A percentile compares a stretch with the other conserved stretches of the same genome.
Conservation (phyloP, 1,284 basidiomycete species). For the Papiliotrema nemorosa region DNA sequence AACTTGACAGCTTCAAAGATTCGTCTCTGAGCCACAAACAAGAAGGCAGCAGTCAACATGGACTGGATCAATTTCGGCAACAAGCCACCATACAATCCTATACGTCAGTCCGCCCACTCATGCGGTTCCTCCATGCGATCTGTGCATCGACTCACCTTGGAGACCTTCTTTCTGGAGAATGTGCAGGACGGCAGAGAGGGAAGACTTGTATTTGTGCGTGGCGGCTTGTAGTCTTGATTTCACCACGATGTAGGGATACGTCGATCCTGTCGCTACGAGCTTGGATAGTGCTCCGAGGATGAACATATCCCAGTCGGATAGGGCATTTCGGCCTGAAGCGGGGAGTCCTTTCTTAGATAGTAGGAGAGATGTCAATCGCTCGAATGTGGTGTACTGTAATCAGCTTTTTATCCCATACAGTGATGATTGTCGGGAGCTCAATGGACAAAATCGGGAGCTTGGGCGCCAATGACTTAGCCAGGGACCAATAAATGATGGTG, state of each 20-base stretch:
- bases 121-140: not conserved
- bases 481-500: too few relatives aligned
- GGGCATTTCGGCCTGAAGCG: conserved; percentile 48
- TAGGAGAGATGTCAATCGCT: conserved; percentile 59
- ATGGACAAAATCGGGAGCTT: too few relatives aligned
- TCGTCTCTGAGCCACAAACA: conserved; percentile 78
- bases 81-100: conserved; percentile 79
- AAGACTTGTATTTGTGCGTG: conserved; percentile 50
- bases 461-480: too few relatives aligned
- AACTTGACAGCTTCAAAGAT: conserved; percentile 51
- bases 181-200: conserved; percentile 41
- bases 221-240: conserved; percentile 51
- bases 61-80: conserved; percentile 82
- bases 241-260: conserved; percentile 51
- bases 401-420: not conserved
- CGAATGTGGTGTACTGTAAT: conserved; percentile 68
- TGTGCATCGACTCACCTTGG: conserved; percentile 31
- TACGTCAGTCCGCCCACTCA: not conserved
- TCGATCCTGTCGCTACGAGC: conserved; percentile 54
- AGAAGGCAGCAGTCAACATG: conserved; percentile 82
- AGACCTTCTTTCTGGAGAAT: conserved; percentile 75
- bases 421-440: too few relatives aligned
- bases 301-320: conserved; percentile 85
- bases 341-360: conserved; percentile 44
- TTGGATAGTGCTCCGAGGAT: conserved; percentile 85